Evolutionary conservation across 805 yeast species (phyloP).

Genomic region (Saccharomycopsis malanga): DNA sequence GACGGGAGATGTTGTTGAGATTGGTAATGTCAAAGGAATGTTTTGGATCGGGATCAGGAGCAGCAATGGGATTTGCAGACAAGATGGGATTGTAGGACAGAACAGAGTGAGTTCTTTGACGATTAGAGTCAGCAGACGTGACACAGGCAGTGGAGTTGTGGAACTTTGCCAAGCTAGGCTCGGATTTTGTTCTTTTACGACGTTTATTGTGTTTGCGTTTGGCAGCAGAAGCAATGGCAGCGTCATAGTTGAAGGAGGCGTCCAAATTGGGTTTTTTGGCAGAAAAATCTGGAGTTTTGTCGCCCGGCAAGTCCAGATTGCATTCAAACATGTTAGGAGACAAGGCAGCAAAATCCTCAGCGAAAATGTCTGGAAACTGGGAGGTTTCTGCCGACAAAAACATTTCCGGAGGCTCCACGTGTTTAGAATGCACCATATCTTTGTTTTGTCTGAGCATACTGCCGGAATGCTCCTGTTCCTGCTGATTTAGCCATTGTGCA

Average conservation of each 20-base stretch:
- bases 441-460: background rate
- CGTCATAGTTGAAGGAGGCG: background rate
- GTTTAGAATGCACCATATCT: background rate
- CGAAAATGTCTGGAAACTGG: background rate
- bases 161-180: constrained; percentile 5
- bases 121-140: background rate
- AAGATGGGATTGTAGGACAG: background rate
- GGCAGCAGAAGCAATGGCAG: background rate
- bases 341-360: background rate
- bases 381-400: background rate
- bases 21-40: constrained; percentile 9
- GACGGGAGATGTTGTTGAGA: constrained; percentile 10
- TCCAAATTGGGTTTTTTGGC: too few species aligned
- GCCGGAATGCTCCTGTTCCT: background rate
- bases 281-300: too few species aligned
- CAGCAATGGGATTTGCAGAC: background rate
- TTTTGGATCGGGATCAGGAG: background rate
- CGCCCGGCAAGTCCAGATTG: too few species aligned
- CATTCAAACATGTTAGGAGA: background rate
- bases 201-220: constrained; percentile 8
- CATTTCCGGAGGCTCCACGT: background rate
- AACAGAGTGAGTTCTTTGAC: background rate
- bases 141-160: background rate
- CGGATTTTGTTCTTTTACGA: constrained; percentile 17
- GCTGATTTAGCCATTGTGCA: constrained; percentile 16